phyloP scores from a whole-genome alignment of 2,329 filamentous ascomycete species.

The Keithomyces neogunnii region DNA sequence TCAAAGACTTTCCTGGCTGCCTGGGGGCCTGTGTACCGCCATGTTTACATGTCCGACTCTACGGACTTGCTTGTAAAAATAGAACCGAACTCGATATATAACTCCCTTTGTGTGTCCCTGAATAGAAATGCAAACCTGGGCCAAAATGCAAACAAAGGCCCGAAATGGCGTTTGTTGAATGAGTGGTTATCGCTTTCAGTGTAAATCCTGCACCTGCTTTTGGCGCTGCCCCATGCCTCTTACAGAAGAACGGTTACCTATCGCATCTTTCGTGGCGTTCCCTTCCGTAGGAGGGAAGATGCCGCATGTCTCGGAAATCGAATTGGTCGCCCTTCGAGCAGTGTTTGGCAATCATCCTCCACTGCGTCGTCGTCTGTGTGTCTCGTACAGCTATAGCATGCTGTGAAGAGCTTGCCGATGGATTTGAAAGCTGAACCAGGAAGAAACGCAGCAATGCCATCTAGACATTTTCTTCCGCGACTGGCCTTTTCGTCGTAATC shows the following conservation, averaged over 20 bases:
- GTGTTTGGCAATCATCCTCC: slow-evolving; percentile 8
- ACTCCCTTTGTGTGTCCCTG: not conserved
- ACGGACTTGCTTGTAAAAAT: not conserved
- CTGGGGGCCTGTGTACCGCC: not conserved
- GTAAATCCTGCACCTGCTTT: not conserved
- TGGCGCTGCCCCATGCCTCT: not conserved
- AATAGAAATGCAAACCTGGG: not conserved
- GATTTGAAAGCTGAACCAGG: not conserved
- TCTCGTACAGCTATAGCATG: slow-evolving; percentile 5
- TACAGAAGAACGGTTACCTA: slow-evolving; percentile 26
- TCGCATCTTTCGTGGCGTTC: slow-evolving; percentile 30
- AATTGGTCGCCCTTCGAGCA: slow-evolving; percentile 3
- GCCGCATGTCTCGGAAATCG: slow-evolving; percentile 31
- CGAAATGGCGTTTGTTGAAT: not conserved
- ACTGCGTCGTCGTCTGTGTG: slow-evolving; percentile 15
- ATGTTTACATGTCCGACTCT: not conserved
- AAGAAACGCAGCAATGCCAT: not conserved
- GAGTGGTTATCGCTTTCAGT: not conserved
- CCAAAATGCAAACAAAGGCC: not conserved
- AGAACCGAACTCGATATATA: not conserved
- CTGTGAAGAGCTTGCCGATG: slow-evolving; percentile 5
- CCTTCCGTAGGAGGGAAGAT: slow-evolving; percentile 31
- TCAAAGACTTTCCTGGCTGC: not conserved
- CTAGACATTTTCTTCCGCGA: not conserved
- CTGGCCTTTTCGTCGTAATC: slow-evolving; percentile 26